Percentiles rank a stretch among this genome's conserved stretches.
Evolutionary conservation across 1,284 basidiomycete genomes (phyloP).

Genomic region (Puccinia coronata): DNA sequence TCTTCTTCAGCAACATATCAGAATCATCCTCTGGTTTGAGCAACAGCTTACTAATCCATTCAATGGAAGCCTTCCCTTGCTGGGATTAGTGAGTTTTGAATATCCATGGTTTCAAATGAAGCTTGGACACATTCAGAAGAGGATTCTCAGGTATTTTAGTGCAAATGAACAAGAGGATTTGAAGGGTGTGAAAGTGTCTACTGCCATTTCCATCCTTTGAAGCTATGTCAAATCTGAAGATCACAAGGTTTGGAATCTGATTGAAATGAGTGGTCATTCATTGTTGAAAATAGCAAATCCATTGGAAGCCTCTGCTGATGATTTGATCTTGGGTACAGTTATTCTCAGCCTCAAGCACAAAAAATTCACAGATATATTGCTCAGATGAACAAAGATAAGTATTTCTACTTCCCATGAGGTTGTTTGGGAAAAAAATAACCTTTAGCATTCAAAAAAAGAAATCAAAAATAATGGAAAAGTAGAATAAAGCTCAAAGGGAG

Average conservation of each 20-base stretch:
- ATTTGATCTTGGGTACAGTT: neutral
- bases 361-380: neutral
- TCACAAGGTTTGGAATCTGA: neutral
- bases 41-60: neutral
- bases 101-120: neutral
- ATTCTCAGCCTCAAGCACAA: neutral
- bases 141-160: neutral
- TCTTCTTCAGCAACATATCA: neutral
- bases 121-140: neutral
- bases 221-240: neutral
- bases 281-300: neutral
- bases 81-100: neutral
- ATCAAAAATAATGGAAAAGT: no score
- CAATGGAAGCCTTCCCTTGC: neutral
- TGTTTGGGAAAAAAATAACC: neutral
- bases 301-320: neutral
- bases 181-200: neutral
- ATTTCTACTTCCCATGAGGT: neutral
- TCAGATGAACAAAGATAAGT: neutral
- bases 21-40: neutral
- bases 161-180: neutral
- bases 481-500: no score
- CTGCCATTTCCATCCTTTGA: constrained; percentile 1
- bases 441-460: no score
- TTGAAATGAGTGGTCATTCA: neutral